Base-by-base conservation (phyloP, 495 filamentous ascomycete species). In the Aspergillus heteromorphus region DNA sequence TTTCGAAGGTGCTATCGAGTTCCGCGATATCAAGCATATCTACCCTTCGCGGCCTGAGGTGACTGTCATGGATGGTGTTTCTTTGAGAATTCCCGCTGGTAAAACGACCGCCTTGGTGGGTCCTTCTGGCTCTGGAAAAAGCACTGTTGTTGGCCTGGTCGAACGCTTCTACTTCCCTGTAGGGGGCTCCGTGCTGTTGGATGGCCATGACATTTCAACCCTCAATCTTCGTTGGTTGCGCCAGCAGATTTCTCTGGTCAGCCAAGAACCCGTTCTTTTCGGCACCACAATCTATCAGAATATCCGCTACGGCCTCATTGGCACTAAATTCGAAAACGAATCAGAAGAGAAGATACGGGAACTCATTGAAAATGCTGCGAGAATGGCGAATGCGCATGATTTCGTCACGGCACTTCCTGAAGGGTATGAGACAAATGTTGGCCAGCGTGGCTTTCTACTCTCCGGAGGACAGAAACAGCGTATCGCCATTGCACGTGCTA, bases 401-500 rank as follows among this genome's bases (percentile, higher is more conserved):
- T 97, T 97, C 65, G 84, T 98, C 61, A 81, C 70, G 13, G 72
- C 74, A n/a, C 74, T 97, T 4, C 92, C 93, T 0, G 87, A 97
- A 66, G 86, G 87, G 1, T 97, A 96, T 63, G 84, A 96, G 61
- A 97, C 93, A 0, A 88, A 95, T 57, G 93, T 98, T 48, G 93
- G 93, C 49, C 92, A 97, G 68, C 87, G 93, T 41, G 93, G 93
- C 11, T 95, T 95, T 68, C 70, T 96, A 38, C 78, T 98, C 31
- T 92, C 87, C 51, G 93, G 93, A 68, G 93, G 93, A 23, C 93
- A 98, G 72, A 97, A 96, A 68, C 93, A 98, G 67, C 88, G 93
- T 55, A 93, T 97, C 66, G 83, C 83, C 4, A 87, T 87, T 70
- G 92, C 93, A 7, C 83, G 93, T 61, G 92, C 92, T 27, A 84